These are phyloP conservation scores for Panaeolus papilionaceus DNA, from an alignment of 768 basidiomycete genomes.

Conservation along the genomic window DNA sequence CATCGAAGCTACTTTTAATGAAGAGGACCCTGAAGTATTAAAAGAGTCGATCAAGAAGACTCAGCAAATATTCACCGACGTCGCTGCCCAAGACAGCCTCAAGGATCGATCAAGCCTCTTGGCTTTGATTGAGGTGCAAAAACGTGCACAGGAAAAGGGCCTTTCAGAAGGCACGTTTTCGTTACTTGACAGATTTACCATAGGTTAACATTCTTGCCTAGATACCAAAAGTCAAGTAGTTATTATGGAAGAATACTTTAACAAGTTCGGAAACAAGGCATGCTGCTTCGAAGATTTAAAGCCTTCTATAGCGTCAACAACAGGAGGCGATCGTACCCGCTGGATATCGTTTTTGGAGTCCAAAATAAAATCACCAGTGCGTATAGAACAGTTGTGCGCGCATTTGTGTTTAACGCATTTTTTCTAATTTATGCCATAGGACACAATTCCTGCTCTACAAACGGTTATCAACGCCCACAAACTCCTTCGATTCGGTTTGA, in stretches of 20 bases:
- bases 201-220: conserved; percentile 4
- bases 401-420: conserved; percentile 1
- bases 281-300: conserved; percentile 89
- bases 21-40: conserved; percentile 34
- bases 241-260: conserved; percentile 73
- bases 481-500: conserved; percentile 67
- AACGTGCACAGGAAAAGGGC: conserved; percentile 54
- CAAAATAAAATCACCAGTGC: conserved; percentile 55
- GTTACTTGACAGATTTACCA: background rate
- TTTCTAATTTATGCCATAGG: conserved; percentile 41
- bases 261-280: conserved; percentile 76
- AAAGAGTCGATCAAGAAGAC: conserved; percentile 45
- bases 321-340: conserved; percentile 49
- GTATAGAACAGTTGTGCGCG: conserved; percentile 23
- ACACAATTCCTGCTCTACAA: conserved; percentile 58
- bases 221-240: conserved; percentile 46
- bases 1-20: conserved; percentile 68
- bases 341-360: conserved; percentile 63
- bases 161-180: conserved; percentile 50
- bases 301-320: conserved; percentile 58
- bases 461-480: conserved; percentile 79
- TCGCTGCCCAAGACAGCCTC: conserved; percentile 70
- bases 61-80: conserved; percentile 54
- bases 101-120: conserved; percentile 79
- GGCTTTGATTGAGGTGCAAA: conserved; percentile 79